Conservation (phyloP, 306 rosid species). For the Oemleria cerasiformis region DNA sequence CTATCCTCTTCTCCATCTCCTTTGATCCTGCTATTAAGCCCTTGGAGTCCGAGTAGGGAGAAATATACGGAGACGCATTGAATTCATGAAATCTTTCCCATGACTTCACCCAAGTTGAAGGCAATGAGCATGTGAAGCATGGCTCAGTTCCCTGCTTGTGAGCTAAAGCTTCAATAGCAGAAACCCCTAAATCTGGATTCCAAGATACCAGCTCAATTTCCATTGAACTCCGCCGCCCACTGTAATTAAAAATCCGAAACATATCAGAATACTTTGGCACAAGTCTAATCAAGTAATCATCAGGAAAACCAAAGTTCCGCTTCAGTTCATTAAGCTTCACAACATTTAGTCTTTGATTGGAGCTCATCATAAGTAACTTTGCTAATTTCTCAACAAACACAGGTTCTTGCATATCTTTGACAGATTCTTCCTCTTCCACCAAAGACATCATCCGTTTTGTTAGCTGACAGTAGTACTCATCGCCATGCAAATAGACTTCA, state of each 20-base stretch:
- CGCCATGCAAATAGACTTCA: conserved; percentile 40
- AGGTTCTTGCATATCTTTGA: conserved; percentile 56
- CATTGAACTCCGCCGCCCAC: conserved; percentile 65
- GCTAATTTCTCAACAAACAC: conserved; percentile 45
- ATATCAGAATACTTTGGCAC: conserved; percentile 47
- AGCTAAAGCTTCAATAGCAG: conserved; percentile 53
- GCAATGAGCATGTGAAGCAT: conserved; percentile 56
- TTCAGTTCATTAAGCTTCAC: conserved; percentile 62
- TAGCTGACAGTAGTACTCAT: conserved; percentile 42
- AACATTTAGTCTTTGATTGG: conserved; percentile 49
- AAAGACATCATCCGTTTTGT: conserved; percentile 67
- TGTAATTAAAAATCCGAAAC: conserved; percentile 59
- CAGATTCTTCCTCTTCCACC: conserved; percentile 64
- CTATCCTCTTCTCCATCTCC: conserved; percentile 81
- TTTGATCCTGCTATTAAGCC: conserved; percentile 49
- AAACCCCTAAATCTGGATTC: conserved; percentile 65
- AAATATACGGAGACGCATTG: conserved; percentile 56
- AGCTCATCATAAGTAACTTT: conserved; percentile 69
- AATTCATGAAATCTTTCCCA: conserved; percentile 67
- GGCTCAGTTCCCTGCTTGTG: conserved; percentile 37
- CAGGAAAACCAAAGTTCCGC: conserved; percentile 71
- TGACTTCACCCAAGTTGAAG: conserved; percentile 75
- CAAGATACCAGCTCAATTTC: conserved; percentile 68
- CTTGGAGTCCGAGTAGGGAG: conserved; percentile 52
- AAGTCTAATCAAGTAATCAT: conserved; percentile 64